Evolutionary conservation across 2,329 filamentous ascomycete species (phyloP).

Genomic region (Aschersonia sp.): DNA sequence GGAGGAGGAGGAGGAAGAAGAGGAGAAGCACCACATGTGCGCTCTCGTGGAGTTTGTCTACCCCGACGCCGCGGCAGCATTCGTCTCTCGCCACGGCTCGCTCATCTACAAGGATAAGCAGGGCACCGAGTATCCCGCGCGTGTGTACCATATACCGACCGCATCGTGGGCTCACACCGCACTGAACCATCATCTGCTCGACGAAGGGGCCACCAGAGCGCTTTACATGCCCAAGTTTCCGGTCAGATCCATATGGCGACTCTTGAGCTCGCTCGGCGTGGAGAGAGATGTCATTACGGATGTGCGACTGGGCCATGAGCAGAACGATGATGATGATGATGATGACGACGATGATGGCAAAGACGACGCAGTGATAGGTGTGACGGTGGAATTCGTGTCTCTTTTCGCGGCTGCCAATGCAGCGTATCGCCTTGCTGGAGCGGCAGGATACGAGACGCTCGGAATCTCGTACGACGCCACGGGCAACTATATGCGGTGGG

Average conservation of each 20-base stretch:
- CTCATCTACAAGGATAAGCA: background rate
- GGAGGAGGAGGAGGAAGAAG: background rate
- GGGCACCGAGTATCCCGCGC: background rate
- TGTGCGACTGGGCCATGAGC: background rate
- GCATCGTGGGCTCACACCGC: slow-evolving; percentile 1
- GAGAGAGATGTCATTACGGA: background rate
- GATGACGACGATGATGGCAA: background rate
- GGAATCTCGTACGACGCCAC: background rate
- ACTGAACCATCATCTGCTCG: background rate
- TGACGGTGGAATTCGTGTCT: slow-evolving; percentile 9
- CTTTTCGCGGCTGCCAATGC: slow-evolving; percentile 4
- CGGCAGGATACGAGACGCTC: background rate
- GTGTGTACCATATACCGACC: slow-evolving; percentile 5
- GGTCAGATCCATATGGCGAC: slow-evolving; percentile 6
- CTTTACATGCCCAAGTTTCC: slow-evolving; percentile 9
- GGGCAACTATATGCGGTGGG: background rate
- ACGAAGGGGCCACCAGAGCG: slow-evolving; percentile 1
- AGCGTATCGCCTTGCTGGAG: background rate
- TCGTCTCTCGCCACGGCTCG: background rate
- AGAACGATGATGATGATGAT: slow-evolving; percentile 2
- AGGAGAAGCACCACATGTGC: too few species aligned
- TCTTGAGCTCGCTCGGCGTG: background rate
- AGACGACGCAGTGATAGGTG: background rate
- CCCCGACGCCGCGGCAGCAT: background rate
- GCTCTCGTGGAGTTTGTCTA: slow-evolving; percentile 10